Evolutionary conservation across 2,329 filamentous ascomycete species (phyloP).

Genomic region (Pseudovirgaria hyperparasitica): DNA sequence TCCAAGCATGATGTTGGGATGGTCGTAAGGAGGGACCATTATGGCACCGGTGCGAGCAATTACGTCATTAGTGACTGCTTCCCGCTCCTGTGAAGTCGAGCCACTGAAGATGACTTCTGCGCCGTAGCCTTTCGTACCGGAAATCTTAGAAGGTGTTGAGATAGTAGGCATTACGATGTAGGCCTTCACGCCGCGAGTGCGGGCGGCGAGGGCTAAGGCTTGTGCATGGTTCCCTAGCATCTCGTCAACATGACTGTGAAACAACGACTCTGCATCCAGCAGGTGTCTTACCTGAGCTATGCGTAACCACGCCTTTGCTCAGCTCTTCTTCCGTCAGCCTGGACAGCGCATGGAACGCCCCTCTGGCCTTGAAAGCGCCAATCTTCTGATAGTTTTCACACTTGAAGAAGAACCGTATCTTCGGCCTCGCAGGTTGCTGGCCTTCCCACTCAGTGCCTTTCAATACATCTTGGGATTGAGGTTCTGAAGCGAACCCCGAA

Average conservation of each 20-base stretch:
- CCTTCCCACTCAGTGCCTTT: slow-evolving; percentile 45
- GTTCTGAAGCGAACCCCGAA: slow-evolving; percentile 58
- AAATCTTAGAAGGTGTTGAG: slow-evolving; percentile 73
- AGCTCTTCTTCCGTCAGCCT: slow-evolving; percentile 52
- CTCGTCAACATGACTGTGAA: background rate
- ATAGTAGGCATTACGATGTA: slow-evolving; percentile 91
- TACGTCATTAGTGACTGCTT: slow-evolving; percentile 60
- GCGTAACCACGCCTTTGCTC: slow-evolving; percentile 68
- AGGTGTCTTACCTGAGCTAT: slow-evolving; percentile 72
- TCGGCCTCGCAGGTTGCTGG: slow-evolving; percentile 47
- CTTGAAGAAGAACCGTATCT: slow-evolving; percentile 76
- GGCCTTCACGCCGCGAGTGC: slow-evolving; percentile 58
- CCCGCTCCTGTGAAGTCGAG: slow-evolving; percentile 66
- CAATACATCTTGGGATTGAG: slow-evolving; percentile 43
- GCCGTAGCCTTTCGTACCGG: slow-evolving; percentile 66
- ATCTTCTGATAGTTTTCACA: slow-evolving; percentile 87
- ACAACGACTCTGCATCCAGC: background rate
- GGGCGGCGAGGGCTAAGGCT: slow-evolving; percentile 76
- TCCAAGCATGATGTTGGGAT: slow-evolving; percentile 81
- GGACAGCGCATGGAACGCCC: slow-evolving; percentile 76
- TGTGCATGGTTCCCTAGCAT: slow-evolving; percentile 79
- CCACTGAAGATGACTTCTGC: slow-evolving; percentile 72
- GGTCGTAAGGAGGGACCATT: slow-evolving; percentile 82
- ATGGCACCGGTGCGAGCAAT: slow-evolving; percentile 60
- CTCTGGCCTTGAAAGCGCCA: slow-evolving; percentile 85